phyloP scores from a whole-genome alignment of 306 rosid genomes.

The Oxytropis ochrocephala region DNA sequence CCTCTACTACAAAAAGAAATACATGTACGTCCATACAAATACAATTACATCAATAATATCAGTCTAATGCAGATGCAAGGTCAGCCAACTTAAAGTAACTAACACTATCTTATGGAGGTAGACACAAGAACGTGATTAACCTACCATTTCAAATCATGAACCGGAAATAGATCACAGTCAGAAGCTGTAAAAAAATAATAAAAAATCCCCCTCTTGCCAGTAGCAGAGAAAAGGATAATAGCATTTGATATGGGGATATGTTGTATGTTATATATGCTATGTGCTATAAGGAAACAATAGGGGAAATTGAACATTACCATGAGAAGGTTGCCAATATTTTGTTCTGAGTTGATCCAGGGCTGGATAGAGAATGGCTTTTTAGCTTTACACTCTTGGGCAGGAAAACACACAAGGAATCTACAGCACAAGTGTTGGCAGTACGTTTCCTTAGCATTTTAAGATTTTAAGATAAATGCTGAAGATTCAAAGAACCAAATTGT shows the following conservation, averaged over 20 bases:
- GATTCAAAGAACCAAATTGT: background rate
- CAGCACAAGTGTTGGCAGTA: constrained; percentile 23
- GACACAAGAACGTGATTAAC: background rate
- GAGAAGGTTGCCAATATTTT: constrained; percentile 87
- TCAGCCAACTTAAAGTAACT: constrained; percentile 3
- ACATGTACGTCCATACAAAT: background rate
- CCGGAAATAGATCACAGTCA: background rate
- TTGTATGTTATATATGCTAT: background rate
- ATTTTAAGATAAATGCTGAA: background rate
- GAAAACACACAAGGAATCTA: constrained; percentile 64
- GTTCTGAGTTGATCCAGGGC: constrained; percentile 87
- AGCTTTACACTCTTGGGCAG: constrained; percentile 71
- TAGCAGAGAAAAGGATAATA: background rate
- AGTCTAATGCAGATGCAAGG: background rate
- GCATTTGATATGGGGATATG: background rate
- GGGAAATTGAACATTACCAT: constrained; percentile 52
- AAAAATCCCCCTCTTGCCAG: background rate
- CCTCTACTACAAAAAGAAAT: background rate
- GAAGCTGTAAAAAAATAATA: background rate
- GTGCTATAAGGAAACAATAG: background rate
- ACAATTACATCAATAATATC: constrained; percentile 14
- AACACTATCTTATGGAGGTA: background rate
- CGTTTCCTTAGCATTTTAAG: constrained; percentile 7
- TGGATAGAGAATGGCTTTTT: constrained; percentile 72
- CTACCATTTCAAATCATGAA: constrained; percentile 1